Percentiles rank a stretch among this genome's conserved stretches.
phyloP scores from a whole-genome alignment of 2,329 filamentous ascomycete species.

The Macrophomina tecta region DNA sequence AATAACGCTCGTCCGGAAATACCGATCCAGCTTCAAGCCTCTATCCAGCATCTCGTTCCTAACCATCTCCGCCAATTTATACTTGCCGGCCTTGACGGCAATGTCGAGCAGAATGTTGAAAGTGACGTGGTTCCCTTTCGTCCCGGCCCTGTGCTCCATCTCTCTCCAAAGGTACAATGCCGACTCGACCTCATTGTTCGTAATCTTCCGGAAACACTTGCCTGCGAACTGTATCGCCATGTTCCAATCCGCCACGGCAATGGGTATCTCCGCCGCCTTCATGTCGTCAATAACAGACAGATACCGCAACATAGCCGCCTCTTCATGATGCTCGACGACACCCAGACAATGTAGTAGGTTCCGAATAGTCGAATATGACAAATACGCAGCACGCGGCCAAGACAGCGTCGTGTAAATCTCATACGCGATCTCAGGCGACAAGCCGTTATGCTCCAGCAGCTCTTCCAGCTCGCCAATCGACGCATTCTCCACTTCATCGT shows the following conservation, averaged over 20 bases:
- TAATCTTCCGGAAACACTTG: conserved; percentile 67
- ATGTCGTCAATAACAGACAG: conserved; percentile 85
- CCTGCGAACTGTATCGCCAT: conserved; percentile 80
- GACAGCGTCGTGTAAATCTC: conserved; percentile 60
- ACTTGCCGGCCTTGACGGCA: conserved; percentile 85
- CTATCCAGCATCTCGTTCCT: conserved; percentile 79
- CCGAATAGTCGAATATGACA: conserved; percentile 61
- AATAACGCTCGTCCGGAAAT: conserved; percentile 81
- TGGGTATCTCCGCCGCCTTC: conserved; percentile 71
- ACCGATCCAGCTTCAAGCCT: conserved; percentile 73
- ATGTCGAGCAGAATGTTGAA: conserved; percentile 94
- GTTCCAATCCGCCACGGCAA: conserved; percentile 78
- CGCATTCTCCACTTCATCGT: conserved; percentile 42
- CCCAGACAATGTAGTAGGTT: conserved; percentile 72
- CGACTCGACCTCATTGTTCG: conserved; percentile 66
- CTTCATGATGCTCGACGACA: conserved; percentile 62
- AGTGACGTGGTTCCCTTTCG: conserved; percentile 75
- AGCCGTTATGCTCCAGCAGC: conserved; percentile 51
- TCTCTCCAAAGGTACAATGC: conserved; percentile 82
- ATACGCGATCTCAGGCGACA: conserved; percentile 56
- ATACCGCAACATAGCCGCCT: conserved; percentile 77
- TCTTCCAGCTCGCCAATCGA: conserved; percentile 44
- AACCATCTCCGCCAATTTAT: conserved; percentile 81
- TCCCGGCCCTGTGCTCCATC: conserved; percentile 77
- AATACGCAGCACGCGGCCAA: conserved; percentile 58